A percentile compares a stretch with the other conserved stretches of the same genome.
Conservation (phyloP, 805 yeast genomes). For the Candida sphagnicola region DNA sequence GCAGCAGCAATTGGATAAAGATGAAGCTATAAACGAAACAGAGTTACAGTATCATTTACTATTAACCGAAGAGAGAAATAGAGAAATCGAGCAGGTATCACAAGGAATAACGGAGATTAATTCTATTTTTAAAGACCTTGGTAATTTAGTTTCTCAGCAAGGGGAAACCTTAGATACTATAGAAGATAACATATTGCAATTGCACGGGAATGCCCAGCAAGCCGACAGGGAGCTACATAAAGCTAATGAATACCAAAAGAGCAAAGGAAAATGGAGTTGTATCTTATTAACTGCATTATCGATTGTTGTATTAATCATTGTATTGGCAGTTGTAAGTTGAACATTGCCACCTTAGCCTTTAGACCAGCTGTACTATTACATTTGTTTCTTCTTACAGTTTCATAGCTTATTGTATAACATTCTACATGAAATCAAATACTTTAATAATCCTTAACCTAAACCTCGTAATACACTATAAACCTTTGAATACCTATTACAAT, state of each 20-base stretch:
- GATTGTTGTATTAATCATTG: constrained; percentile 53
- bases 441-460: too few species aligned
- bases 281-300: constrained; percentile 56
- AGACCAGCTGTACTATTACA: too few species aligned
- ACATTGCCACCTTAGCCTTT: too few species aligned
- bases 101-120: constrained; percentile 83
- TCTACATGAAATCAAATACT: too few species aligned
- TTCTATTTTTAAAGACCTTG: constrained; percentile 77
- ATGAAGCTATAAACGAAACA: constrained; percentile 40
- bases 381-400: too few species aligned
- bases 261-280: constrained; percentile 71
- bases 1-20: constrained; percentile 29
- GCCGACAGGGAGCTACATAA: constrained; percentile 68
- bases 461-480: too few species aligned
- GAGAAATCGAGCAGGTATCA: constrained; percentile 67
- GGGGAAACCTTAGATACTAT: constrained; percentile 81
- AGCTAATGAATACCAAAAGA: constrained; percentile 73
- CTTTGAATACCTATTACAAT: too few species aligned
- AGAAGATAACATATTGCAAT: constrained; percentile 69
- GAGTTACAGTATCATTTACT: constrained; percentile 61
- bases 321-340: constrained; percentile 52
- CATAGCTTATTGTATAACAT: too few species aligned
- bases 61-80: constrained; percentile 67
- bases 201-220: constrained; percentile 60
- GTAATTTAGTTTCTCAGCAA: constrained; percentile 75